Percentiles rank a stretch among this genome's conserved stretches.
Conservation (phyloP, 179 eudicot species). For the Beta lomatogona region DNA sequence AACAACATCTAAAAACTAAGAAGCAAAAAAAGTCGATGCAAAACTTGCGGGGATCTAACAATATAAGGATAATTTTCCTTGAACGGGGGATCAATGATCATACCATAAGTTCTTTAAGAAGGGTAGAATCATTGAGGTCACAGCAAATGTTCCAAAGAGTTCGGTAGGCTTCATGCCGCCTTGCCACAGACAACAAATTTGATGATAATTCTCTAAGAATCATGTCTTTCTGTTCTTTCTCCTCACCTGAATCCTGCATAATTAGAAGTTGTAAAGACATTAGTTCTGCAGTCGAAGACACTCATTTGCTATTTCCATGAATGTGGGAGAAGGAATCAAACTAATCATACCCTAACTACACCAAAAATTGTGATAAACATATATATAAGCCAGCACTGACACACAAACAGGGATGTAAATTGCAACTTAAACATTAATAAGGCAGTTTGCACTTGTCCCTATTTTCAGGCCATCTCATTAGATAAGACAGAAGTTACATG, state of each 20-base stretch:
- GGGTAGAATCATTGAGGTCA: constrained; percentile 73
- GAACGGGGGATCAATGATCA: constrained; percentile 7
- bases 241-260: constrained; percentile 60
- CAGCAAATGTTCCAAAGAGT: constrained; percentile 87
- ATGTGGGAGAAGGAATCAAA: background rate
- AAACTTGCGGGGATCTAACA: constrained; percentile 1
- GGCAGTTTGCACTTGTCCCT: background rate
- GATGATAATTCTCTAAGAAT: constrained; percentile 61
- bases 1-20: background rate
- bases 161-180: constrained; percentile 80
- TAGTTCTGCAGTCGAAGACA: background rate
- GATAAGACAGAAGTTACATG: background rate
- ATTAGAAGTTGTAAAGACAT: constrained; percentile 8
- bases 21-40: background rate
- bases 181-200: constrained; percentile 71
- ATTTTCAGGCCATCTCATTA: background rate
- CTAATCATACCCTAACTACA: background rate
- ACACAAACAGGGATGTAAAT: background rate
- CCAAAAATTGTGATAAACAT: background rate
- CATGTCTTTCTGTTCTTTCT: constrained; percentile 50
- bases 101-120: constrained; percentile 89
- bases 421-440: background rate
- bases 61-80: background rate
- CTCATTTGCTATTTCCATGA: background rate
- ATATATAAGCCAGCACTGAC: background rate